phyloP scores from a whole-genome alignment of 441 rosid species.

The Pelargonium myrrhifolium region DNA sequence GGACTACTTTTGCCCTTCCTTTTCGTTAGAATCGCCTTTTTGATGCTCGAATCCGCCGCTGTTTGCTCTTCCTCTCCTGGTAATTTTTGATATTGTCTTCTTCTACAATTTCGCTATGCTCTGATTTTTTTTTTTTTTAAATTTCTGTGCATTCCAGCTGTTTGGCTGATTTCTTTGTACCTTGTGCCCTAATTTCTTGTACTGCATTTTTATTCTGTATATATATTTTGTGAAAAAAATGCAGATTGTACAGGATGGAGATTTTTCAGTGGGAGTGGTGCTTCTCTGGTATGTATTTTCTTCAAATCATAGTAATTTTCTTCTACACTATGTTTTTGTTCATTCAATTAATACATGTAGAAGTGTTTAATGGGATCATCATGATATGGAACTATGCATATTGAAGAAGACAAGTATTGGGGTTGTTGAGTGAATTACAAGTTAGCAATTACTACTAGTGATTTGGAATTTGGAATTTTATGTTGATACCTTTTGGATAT shows the following conservation, averaged over 20 bases:
- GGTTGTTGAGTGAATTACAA: conserved; percentile 2
- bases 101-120: not conserved
- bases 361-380: conserved; percentile 1
- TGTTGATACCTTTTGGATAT: not conserved
- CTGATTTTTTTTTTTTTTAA: not conserved
- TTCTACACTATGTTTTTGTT: not conserved
- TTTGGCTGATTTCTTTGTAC: not conserved
- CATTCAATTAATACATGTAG: not conserved
- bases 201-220: conserved; percentile 14
- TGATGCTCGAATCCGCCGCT: conserved; percentile 69
- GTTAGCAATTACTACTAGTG: not conserved
- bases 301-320: not conserved
- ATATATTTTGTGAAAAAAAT: not conserved
- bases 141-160: not conserved
- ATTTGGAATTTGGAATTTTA: not conserved
- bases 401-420: not conserved
- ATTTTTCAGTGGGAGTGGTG: conserved; percentile 53
- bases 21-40: conserved; percentile 61
- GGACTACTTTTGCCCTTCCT: conserved; percentile 52
- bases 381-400: not conserved
- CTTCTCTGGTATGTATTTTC: conserved; percentile 43
- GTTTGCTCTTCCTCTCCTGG: conserved; percentile 59
- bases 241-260: conserved; percentile 68
- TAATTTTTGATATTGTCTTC: conserved; percentile 18
- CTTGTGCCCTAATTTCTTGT: not conserved